Percentiles rank a stretch among this genome's conserved stretches.
Evolutionary conservation across 495 filamentous ascomycete species (phyloP).

Genomic region (Neurospora sp.): DNA sequence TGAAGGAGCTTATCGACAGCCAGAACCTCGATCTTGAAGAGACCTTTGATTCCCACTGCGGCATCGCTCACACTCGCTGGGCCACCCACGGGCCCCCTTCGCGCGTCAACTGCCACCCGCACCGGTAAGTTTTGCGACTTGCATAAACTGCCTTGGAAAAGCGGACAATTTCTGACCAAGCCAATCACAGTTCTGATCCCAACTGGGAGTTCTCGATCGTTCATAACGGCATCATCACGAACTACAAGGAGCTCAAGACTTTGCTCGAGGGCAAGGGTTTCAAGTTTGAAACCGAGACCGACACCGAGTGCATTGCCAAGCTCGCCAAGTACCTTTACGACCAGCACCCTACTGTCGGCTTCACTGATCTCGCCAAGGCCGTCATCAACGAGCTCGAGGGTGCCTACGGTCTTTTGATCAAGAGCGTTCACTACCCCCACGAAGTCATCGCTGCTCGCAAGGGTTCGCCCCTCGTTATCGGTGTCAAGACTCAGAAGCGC

Average conservation of each 20-base stretch:
- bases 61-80: conserved; percentile 98
- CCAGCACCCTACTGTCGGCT: conserved; percentile 86
- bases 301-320: conserved; percentile 98
- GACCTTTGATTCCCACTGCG: conserved; percentile 92
- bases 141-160: neutral
- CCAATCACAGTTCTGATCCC: conserved; percentile 49
- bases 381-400: conserved; percentile 98
- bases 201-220: conserved; percentile 94
- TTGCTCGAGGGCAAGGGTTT: conserved; percentile 90
- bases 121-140: conserved; percentile 54
- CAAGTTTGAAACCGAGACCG: conserved; percentile 97
- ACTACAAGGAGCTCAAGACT: conserved; percentile 98
- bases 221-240: conserved; percentile 99
- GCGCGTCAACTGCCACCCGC: conserved; percentile 92
- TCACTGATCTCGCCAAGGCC: conserved; percentile 90
- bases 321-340: conserved; percentile 97
- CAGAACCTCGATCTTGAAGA: conserved; percentile 75
- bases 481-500: conserved; percentile 89
- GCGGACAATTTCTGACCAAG: neutral
- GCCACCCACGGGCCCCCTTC: conserved; percentile 94
- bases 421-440: conserved; percentile 96
- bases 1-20: conserved; percentile 85
- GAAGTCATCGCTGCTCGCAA: conserved; percentile 97
- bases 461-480: conserved; percentile 92
- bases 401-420: conserved; percentile 90